A percentile compares a stretch with the other conserved stretches of the same genome.
These are phyloP conservation scores for Trametes coccinea DNA, from an alignment of 768 basidiomycete species.

Conservation along the genomic window DNA sequence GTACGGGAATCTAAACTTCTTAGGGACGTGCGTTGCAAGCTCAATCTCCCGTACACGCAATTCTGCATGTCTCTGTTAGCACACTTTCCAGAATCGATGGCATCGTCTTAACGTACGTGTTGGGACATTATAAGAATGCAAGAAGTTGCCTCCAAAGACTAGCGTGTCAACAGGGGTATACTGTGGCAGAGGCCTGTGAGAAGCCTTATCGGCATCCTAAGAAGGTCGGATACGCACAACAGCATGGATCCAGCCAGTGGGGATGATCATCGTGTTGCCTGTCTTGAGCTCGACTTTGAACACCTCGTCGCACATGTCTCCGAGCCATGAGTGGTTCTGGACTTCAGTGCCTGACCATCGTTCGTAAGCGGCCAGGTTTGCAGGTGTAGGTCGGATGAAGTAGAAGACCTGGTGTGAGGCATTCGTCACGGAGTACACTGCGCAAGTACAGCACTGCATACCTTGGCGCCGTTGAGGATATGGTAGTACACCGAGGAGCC, in stretches of 20 bases:
- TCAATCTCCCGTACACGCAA: conserved; percentile 89
- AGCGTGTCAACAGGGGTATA: conserved; percentile 90
- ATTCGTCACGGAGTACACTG: background rate
- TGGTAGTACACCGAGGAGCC: conserved; percentile 99
- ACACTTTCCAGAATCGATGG: background rate
- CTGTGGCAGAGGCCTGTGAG: conserved; percentile 40
- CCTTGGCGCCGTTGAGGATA: conserved; percentile 84
- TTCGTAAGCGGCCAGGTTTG: conserved; percentile 88
- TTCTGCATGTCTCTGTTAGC: conserved; percentile 48
- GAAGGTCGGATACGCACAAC: conserved; percentile 60
- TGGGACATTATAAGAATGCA: conserved; percentile 87
- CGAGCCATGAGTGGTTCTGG: conserved; percentile 88
- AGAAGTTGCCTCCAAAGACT: conserved; percentile 96
- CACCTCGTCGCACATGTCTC: conserved; percentile 90
- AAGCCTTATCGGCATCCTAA: background rate
- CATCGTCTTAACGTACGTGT: conserved; percentile 60
- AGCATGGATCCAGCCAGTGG: conserved; percentile 97
- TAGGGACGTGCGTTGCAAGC: conserved; percentile 88
- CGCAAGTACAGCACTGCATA: conserved; percentile 29
- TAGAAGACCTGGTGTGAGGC: conserved; percentile 73
- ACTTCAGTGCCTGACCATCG: conserved; percentile 91
- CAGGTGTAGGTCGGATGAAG: conserved; percentile 86
- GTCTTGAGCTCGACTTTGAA: conserved; percentile 73
- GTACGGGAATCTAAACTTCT: conserved; percentile 40
- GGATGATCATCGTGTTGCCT: conserved; percentile 92